A percentile compares a stretch with the other conserved stretches of the same genome.
Conservation (phyloP, 495 filamentous ascomycete species). For the Penicillium ochrochloron region DNA sequence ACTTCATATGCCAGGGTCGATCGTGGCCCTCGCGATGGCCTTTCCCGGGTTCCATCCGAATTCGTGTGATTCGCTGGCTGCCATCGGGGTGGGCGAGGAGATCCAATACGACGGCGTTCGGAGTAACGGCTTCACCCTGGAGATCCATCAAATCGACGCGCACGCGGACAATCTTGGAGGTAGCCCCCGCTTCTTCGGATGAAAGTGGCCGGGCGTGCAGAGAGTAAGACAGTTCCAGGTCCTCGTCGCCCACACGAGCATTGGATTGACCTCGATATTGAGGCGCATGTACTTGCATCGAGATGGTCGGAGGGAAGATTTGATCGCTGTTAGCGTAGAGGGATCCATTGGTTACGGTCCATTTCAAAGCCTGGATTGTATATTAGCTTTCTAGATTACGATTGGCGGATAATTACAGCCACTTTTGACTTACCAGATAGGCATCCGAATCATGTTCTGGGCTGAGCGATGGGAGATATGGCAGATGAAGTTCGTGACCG, state of each 20-base stretch:
- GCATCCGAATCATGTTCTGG: slow-evolving; percentile 21
- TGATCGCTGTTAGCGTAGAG: slow-evolving; percentile 49
- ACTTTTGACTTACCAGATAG: slow-evolving; percentile 31
- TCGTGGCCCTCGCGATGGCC: slow-evolving; percentile 10
- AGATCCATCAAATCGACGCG: slow-evolving; percentile 34
- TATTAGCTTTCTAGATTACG: slow-evolving; percentile 10
- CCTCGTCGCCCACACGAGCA: slow-evolving; percentile 8
- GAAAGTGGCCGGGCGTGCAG: slow-evolving; percentile 35
- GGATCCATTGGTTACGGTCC: slow-evolving; percentile 43
- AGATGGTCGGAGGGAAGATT: slow-evolving; percentile 46
- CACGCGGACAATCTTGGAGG: slow-evolving; percentile 29
- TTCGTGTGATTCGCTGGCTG: slow-evolving; percentile 27
- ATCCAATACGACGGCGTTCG: slow-evolving; percentile 26
- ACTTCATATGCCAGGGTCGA: slow-evolving; percentile 30
- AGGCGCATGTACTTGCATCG: slow-evolving; percentile 39
- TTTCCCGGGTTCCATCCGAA: slow-evolving; percentile 27
- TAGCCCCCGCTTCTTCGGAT: slow-evolving; percentile 17
- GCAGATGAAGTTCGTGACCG: slow-evolving; percentile 34
- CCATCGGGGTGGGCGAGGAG: slow-evolving; percentile 25
- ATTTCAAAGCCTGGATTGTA: slow-evolving; percentile 39
- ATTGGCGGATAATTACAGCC: not conserved
- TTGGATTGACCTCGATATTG: slow-evolving; percentile 25
- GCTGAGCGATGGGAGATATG: slow-evolving; percentile 28
- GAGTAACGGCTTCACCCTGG: slow-evolving; percentile 28
- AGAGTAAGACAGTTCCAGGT: slow-evolving; percentile 32